Base-by-base conservation (phyloP, 225 moss, liverwort and hornwort species). In the Anthoceros angustus region DNA sequence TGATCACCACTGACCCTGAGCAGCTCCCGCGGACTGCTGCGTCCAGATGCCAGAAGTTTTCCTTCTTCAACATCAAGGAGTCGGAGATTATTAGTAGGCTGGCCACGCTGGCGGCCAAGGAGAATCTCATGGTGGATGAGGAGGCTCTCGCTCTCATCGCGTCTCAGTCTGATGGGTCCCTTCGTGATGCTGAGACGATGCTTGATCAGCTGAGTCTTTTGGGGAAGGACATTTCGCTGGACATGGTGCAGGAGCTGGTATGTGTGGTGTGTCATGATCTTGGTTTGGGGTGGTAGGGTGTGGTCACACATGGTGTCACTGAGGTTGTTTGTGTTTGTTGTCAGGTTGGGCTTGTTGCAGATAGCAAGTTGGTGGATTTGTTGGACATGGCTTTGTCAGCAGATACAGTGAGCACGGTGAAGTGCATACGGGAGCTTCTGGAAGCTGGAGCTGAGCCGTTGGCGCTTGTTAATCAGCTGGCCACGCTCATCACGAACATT, bases 241-340 rank as follows among this genome's bases (percentile, higher is more conserved):
- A 86, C 16, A 86, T 83, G 83, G 90, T 94, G 9, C 87, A 94
- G 50, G 93, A 94, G 68, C 79, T 90, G 74, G 93, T 94, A 76
- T 62, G 69, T 75, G 66, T 45, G 55, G 25, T 15, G 67, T 45
- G 9, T 10, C 2, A 14, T 68, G 12, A 41, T 18, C 42, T 62
- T 61, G 64, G 40, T 18, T 39, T 72, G 20, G 12, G 11, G 25
- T n/a, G 41, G n/a, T 25, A 0, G 9, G 26, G 41, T 41, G 18
- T 62, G 16, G 41, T 20, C 41, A 8, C 15, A 21, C 21, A 20
- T 40, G 24, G 24, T 48, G 46, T 48, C 46, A 48, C 38, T 64
- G 64, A 42, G 21, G 16, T 42, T 16, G 26, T 39, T 41, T 67
- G 40, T 24, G 66, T 42, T 8, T 55, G 25, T 62, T 68, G 67